A percentile compares a stretch with the other conserved stretches of the same genome.
phyloP scores from a whole-genome alignment of 2,329 filamentous ascomycete genomes.

The Curvularia sp. region DNA sequence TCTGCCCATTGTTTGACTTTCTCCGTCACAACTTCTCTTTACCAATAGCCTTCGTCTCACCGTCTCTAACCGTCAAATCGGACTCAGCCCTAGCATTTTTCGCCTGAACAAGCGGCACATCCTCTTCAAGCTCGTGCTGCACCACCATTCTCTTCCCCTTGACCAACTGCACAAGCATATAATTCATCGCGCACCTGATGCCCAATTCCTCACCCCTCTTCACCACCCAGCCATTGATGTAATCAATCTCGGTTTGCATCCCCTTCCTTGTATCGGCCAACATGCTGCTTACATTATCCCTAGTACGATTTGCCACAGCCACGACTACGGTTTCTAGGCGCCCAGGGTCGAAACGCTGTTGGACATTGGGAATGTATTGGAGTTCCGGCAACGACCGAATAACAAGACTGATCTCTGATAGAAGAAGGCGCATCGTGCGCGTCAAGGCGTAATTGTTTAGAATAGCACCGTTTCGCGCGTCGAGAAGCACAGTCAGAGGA shows the following conservation, averaged over 20 bases:
- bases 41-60: not conserved
- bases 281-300: slow-evolving; percentile 70
- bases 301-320: slow-evolving; percentile 62
- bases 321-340: slow-evolving; percentile 68
- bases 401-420: slow-evolving; percentile 77
- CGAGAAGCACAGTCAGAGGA: slow-evolving; percentile 79
- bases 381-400: slow-evolving; percentile 78
- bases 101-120: slow-evolving; percentile 47
- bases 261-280: slow-evolving; percentile 69
- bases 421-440: slow-evolving; percentile 71
- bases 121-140: slow-evolving; percentile 49
- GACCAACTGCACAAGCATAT: slow-evolving; percentile 74
- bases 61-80: slow-evolving; percentile 3
- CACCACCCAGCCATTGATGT: slow-evolving; percentile 88
- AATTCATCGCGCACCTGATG: slow-evolving; percentile 75
- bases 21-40: not conserved
- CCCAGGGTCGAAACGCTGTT: slow-evolving; percentile 65
- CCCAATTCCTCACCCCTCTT: slow-evolving; percentile 74
- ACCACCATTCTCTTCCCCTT: slow-evolving; percentile 69
- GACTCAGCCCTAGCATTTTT: slow-evolving; percentile 14
- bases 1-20: not conserved
- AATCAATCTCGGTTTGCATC: slow-evolving; percentile 75
- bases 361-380: slow-evolving; percentile 65
- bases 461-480: slow-evolving; percentile 76
- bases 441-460: slow-evolving; percentile 71